Evolutionary conservation across 2,329 filamentous ascomycete genomes (phyloP).

Genomic region (Chalaropsis thielavioides): DNA sequence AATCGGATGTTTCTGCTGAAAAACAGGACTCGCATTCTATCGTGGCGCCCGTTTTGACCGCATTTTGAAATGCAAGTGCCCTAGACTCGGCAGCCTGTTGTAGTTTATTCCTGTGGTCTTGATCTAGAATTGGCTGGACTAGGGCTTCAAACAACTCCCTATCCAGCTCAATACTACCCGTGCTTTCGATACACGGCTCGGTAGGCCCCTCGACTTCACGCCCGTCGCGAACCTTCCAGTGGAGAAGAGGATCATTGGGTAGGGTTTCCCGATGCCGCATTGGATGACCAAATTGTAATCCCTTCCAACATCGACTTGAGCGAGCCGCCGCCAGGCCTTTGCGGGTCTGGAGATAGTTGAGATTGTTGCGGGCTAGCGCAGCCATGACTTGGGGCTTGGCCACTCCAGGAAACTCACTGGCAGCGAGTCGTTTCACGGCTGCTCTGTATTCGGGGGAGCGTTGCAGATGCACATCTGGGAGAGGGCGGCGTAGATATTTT

Average conservation of each 20-base stretch:
- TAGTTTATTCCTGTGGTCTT: constrained; percentile 31
- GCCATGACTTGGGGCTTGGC: neutral
- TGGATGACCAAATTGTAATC: neutral
- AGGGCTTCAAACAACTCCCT: constrained; percentile 45
- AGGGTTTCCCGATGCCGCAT: neutral
- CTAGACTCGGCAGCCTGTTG: constrained; percentile 44
- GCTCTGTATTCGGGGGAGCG: neutral
- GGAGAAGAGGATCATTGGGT: neutral
- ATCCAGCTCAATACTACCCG: constrained; percentile 50
- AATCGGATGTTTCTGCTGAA: neutral
- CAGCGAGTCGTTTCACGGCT: neutral
- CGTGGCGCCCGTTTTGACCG: constrained; percentile 30
- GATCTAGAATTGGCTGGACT: constrained; percentile 36
- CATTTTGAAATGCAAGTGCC: constrained; percentile 36
- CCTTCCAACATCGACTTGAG: neutral
- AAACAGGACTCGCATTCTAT: constrained; percentile 39
- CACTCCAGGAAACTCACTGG: neutral
- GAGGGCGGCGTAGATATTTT: neutral
- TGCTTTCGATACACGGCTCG: constrained; percentile 37
- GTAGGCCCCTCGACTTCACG: neutral
- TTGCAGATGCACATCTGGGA: neutral
- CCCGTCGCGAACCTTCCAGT: neutral
- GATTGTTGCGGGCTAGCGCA: neutral
- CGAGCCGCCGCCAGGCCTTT: constrained; percentile 23
- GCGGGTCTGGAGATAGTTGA: constrained; percentile 26